Evolutionary conservation across 192 early-diverging fungal species (phyloP), one percentile per base, ranked within the genome.

Genomic region (Backusella morwellensis): DNA sequence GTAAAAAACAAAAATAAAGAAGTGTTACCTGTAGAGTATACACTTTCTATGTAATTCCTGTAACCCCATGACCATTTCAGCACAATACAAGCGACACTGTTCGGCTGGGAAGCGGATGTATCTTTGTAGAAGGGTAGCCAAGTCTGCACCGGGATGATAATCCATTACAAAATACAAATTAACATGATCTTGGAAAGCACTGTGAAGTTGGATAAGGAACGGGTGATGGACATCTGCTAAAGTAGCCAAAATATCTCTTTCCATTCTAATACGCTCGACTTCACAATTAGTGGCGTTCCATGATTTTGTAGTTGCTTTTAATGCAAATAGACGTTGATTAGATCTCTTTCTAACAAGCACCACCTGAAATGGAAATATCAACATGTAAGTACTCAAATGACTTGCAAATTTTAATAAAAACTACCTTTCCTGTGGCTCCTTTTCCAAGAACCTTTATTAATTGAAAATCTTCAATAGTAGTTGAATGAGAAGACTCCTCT

Each of bases 131-230:
- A 96, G 95, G 15, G 93, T 94, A 63, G 96, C 95, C 50, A 99
- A 90, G 77, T 98, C 96, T 34, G 97, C 97, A 35, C 98, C 98
- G 1, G 90, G 91, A 72, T 95, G 88, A 78, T 97, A 99, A 66
- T 93, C 93, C 80, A 98, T 82, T 66, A 99, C 92, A 79, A 99
- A 83, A 80, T 92, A 98, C n/a, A 99, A 86, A 76, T 92, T 92
- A 35, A 89, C 88, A 19, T 88, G 84, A 34, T 93, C 93, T 78
- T 99, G 97, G 78, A 98, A 99, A 0, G 96, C 94, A 66, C 91
- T 94, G 78, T 91, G 90, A 6, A 99, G 89, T 68, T 90, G 93
- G 69, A 98, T 93, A 47, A 98, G 86, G 86, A 96, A 97, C 5
- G 97, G 96, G 76, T 98, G 95, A n/a, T 88, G 86, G 35, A 95